A percentile compares a stretch with the other conserved stretches of the same genome.
phyloP scores from a whole-genome alignment of 2,329 filamentous ascomycete species.

The Macroventuria anomochaeta region DNA sequence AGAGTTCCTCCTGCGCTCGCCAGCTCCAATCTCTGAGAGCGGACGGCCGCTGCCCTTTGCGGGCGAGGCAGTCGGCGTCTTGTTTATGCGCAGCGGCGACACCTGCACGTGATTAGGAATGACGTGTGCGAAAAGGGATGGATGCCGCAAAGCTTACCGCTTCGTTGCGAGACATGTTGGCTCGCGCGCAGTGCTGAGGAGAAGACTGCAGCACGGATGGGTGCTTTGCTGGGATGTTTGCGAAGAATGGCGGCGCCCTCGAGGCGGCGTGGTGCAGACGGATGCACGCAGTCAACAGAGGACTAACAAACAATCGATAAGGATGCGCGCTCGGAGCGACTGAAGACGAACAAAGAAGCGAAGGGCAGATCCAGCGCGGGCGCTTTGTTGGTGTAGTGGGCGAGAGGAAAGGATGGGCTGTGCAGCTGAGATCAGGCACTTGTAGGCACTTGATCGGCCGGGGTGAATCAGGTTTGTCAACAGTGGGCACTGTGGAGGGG shows the following conservation, averaged over 20 bases:
- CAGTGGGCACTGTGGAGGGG: slow-evolving; percentile 6
- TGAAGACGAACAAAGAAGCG: slow-evolving; percentile 12
- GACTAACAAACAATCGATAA: slow-evolving; percentile 8
- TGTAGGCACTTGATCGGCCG: slow-evolving; percentile 9
- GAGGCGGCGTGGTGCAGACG: slow-evolving; percentile 10
- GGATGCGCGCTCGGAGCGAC: slow-evolving; percentile 8
- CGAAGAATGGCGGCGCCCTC: slow-evolving; percentile 15
- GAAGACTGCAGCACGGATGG: slow-evolving; percentile 12
- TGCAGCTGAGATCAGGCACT: slow-evolving; percentile 12
- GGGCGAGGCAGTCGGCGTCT: slow-evolving; percentile 68
- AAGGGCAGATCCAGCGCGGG: slow-evolving; percentile 6
- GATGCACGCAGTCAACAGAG: slow-evolving; percentile 1
- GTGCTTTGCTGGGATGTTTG: not conserved
- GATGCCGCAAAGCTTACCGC: slow-evolving; percentile 41
- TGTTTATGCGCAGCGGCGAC: slow-evolving; percentile 80
- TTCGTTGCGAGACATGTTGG: slow-evolving; percentile 50
- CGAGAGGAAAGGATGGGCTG: slow-evolving; percentile 14
- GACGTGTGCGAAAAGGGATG: not conserved
- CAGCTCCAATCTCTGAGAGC: slow-evolving; percentile 86
- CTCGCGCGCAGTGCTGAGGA: not conserved
- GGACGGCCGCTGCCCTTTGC: slow-evolving; percentile 68
- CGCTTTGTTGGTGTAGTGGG: slow-evolving; percentile 10
- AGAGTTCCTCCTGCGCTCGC: slow-evolving; percentile 87
- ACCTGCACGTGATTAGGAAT: slow-evolving; percentile 57
- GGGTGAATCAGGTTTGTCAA: slow-evolving; percentile 15